Base-by-base conservation (phyloP, 2,329 filamentous ascomycete species). In the Ciborinia camelliae region DNA sequence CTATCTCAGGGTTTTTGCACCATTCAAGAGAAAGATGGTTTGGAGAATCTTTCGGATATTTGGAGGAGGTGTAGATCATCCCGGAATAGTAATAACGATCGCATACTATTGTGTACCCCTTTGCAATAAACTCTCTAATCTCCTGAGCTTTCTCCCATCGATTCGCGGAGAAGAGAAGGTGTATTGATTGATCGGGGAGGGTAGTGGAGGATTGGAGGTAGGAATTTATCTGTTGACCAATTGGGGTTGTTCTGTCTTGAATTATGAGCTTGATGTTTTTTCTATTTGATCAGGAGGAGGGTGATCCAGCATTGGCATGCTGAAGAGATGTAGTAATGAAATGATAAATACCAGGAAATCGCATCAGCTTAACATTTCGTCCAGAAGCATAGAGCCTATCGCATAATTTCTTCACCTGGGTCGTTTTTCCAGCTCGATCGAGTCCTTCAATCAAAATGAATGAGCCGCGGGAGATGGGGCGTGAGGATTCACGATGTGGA, bases 71-170 rank as follows among this genome's bases (percentile, higher is more conserved):
- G 79, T 98, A 99, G 58, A 97, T 92, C 65, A 93, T 90, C 62
- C 95, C 95, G 26, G 90, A 95, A 80, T 97, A 94, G 76, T 96
- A 96, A 79, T 98, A 99, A 55, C 95, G 88, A 77, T 99, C 95
- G 70, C 94, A 88, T 47, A 99, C 81, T 39, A 99, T 83, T 0
- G 86, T 95, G 26, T 82, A 87, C 10, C 94, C 93, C 1, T 80
- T 76, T 0, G 80, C 78, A 7, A 97, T 77, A 7, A 84, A 79
- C 1, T 77, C 64, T 23, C 80, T 73, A 53, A 88, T 87, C 58
- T 78, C 62, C 26, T 61, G 20, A 1, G 71, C 68, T 55, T 73
- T 72, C 64, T 91, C 89, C 89, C 89, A 91, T 55, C 89, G 81
- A 72, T 91, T 91, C 10, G 89, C 87, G 15, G 86, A 87, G 76